Conservation (phyloP, 78 protist species). For the Planoprotostelium fungivorum region DNA sequence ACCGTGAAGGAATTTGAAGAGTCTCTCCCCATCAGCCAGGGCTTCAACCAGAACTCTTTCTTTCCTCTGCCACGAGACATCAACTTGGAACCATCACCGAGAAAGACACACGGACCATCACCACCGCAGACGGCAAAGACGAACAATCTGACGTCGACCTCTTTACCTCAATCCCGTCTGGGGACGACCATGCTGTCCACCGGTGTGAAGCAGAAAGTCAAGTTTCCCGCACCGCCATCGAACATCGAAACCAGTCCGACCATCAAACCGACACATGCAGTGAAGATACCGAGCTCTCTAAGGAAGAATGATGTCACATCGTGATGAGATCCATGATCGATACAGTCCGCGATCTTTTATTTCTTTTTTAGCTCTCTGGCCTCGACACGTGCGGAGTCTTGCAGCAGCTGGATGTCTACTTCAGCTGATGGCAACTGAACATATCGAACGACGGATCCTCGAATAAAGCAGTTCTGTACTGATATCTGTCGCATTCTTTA, state of each 20-base stretch:
- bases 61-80: not conserved
- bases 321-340: not conserved
- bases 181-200: not conserved
- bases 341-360: not conserved
- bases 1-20: not conserved
- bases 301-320: not conserved
- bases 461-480: conserved; percentile 88
- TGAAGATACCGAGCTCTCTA: not conserved
- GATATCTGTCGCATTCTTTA: conserved; percentile 38
- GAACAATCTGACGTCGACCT: not conserved
- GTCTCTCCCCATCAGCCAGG: not conserved
- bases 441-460: conserved; percentile 94
- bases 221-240: not conserved
- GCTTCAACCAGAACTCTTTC: not conserved
- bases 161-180: not conserved
- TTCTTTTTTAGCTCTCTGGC: conserved; percentile 47
- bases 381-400: conserved; percentile 82
- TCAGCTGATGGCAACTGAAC: conserved; percentile 79
- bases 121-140: not conserved
- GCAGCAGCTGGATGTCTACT: conserved; percentile 90
- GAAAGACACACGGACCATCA: not conserved
- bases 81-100: not conserved
- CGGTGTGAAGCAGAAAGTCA: not conserved
- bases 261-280: not conserved
- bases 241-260: not conserved